Evolutionary conservation across 2,329 filamentous ascomycete species (phyloP).

Genomic region (Cercospora sp.): DNA sequence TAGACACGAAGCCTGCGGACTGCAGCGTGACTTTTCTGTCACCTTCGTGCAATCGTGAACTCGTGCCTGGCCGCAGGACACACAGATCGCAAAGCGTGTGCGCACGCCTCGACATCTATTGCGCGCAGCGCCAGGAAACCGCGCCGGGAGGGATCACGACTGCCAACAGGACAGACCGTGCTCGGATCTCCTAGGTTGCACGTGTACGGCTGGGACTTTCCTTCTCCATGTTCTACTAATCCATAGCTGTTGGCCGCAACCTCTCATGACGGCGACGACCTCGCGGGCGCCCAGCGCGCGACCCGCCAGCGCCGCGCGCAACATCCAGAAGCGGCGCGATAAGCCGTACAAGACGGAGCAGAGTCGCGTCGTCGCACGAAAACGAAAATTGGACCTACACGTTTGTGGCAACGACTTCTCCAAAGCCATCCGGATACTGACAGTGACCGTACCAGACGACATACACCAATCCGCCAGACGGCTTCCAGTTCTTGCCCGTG

Average conservation of each 20-base stretch:
- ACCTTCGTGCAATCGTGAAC: conserved; percentile 11
- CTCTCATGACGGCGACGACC: conserved; percentile 21
- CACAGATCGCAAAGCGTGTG: neutral
- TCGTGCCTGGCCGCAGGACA: conserved; percentile 9
- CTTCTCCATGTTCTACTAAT: conserved; percentile 24
- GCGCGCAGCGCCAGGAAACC: conserved; percentile 3
- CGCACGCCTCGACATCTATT: neutral
- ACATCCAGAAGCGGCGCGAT: conserved; percentile 39
- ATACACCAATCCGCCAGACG: conserved; percentile 55
- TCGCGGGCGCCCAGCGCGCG: conserved; percentile 24
- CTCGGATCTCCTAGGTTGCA: conserved; percentile 7
- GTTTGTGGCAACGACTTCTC: conserved; percentile 38
- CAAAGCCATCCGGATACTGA: conserved; percentile 30
- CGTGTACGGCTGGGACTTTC: conserved; percentile 11
- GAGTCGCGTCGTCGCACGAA: conserved; percentile 59
- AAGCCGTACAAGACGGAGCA: conserved; percentile 60
- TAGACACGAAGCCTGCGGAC: conserved; percentile 20
- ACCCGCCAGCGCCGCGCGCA: conserved; percentile 30
- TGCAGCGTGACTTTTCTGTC: conserved; percentile 18
- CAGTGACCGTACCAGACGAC: conserved; percentile 48
- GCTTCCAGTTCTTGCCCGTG: conserved; percentile 62
- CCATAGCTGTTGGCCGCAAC: conserved; percentile 13
- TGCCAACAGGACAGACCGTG: neutral
- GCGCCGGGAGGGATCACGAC: neutral
- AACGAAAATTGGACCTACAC: conserved; percentile 58